Base-by-base conservation (phyloP, 129 eudicot species). In the Deinandra increscens region DNA sequence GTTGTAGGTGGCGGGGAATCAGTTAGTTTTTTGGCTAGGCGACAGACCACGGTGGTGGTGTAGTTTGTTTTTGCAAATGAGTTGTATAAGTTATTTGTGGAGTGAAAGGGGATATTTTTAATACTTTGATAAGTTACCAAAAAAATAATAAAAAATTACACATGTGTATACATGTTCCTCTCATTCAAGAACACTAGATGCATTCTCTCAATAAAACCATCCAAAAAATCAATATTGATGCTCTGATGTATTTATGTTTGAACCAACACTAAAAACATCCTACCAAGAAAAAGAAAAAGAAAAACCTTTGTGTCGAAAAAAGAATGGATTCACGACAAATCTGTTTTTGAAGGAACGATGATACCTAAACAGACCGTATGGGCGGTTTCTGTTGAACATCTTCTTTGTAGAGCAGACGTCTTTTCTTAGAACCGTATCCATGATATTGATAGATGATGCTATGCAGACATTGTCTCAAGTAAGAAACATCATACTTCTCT, bases 391-490 rank as follows among this genome's bases (percentile, higher is more conserved):
- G 86, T 18, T 75, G 72, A 62, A 48, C 48, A 17, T 83, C 88
- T 9, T 83, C 88, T 61, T 54, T 69, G 80, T 81, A 78, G 15
- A 86, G 82, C 78, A 86, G 62, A 44, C 91, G 86, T 54, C 88
- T 80, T 67, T 86, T 86, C 67, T 75, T 85, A 36, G 77, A 74
- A 34, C 86, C 83, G 34, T 81, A 83, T 42, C 91, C 87, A 9
- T 86, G 91, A 72, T 86, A 86, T 50, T 64, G 81, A 78, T 77
- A 86, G 42, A 86, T 80, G 51, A 83, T 73, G 83, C 79, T 86
- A 49, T 83, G 81, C 38, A 86, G 92, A 58, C 84, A 81, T 3
- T 78, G 86, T 72, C 86, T 83, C 48, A 86, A 73, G 64, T 66
- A 61, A 15, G 83, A 70, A 31, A 76, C 81, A 6, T 87, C 85